Evolutionary conservation across 352 stramenopile species (phyloP), one percentile per base, ranked within the genome.

Genomic region (Pythium sp.): DNA sequence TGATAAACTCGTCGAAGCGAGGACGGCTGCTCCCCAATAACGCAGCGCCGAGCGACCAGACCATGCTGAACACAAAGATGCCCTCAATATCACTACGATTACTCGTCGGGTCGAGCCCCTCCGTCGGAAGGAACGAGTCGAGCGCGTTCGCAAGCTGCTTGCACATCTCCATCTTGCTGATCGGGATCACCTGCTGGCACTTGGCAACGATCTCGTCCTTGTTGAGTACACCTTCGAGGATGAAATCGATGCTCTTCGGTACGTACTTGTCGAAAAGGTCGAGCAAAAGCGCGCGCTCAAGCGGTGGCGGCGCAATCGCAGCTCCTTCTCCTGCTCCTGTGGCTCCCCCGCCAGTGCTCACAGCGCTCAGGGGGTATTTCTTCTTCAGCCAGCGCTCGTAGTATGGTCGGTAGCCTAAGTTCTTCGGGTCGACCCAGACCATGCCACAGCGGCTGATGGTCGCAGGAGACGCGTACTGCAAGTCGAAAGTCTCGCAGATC

Each of bases 381-480:
- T 94, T 93, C 59, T 96, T 92, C 15, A 98, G 76, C 96, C 96
- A 99, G 1, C 94, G 82, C 65, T 98, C 94, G 70, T 96, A 99
- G 76, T 96, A 98, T 20, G 96, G 96, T 18, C 84, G 79, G 70
- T 98, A 99, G 2, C 96, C 96, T 6, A 99, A 75, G 67, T 99
- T 98, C 74, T 98, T 97, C 0, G 96, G 96, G 60, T 98, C 95
- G 4, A 98, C 95, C 93, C 96, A 99, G 14, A 98, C 94, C 96
- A 99, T 99, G 3, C 96, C 96, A 72, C 95, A 98, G 3, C 96
- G 90, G 71, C 85, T 97, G 54, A 98, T 98, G 0, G 95, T 98
- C 14, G 95, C 95, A 1, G 96, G 96, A 5, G 91, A 98, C 5
- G 95, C 96, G 62, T 98, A 98, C 72, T 98, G 93, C 12, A 99